Evolutionary conservation across 805 yeast genomes (phyloP), one percentile per base, ranked within the genome.

Genomic region (Starmerella stigmatis): DNA sequence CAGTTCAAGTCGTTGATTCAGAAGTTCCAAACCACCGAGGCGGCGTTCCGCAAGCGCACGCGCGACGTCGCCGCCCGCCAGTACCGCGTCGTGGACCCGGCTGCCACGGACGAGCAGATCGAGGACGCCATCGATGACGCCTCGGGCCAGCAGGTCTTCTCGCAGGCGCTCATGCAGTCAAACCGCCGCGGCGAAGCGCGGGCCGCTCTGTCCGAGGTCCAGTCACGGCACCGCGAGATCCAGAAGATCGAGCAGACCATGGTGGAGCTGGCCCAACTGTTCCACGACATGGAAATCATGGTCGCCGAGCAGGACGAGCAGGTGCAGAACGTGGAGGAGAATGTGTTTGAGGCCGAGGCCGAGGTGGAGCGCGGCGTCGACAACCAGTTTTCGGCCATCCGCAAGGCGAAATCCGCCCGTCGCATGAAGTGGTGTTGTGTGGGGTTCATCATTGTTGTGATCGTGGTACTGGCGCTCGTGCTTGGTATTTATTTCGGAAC

Each of bases 321-420:
- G 50, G 79, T 92, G 56, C 82, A 79, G 60, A 81, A 78, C 58
- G 78, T 86, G 52, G 86, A 86, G 61, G 76, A 82, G 55, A 81
- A 84, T 57, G 82, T 88, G 49, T 77, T 69, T 48, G 73, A 70
- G 45, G 97, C 96, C 19, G 95, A 86, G 65, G 78, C 76, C 49
- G 94, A 92, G 63, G 78, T 92, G 57, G 95, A 88, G 69, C 79
- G 81, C 63, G 98, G 96, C 64, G 84, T 86, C 33, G 94, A 89
- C 23, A 94, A 92, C 65, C 86, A 94, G 43, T 76, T 81, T 60
- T 79, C 82, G 64, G 98, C 97, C 20, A 86, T 85, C 46, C 76
- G 74, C 53, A 75, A 78, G 63, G 97, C 97, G 44, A 78, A 78
- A 65, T 79, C 81, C 59, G 92, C 94, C 40, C 79, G 98, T 71